A percentile compares a stretch with the other conserved stretches of the same genome.
These are phyloP conservation scores for Kwoniella pini DNA, from an alignment of 768 basidiomycete species.

Conservation along the genomic window DNA sequence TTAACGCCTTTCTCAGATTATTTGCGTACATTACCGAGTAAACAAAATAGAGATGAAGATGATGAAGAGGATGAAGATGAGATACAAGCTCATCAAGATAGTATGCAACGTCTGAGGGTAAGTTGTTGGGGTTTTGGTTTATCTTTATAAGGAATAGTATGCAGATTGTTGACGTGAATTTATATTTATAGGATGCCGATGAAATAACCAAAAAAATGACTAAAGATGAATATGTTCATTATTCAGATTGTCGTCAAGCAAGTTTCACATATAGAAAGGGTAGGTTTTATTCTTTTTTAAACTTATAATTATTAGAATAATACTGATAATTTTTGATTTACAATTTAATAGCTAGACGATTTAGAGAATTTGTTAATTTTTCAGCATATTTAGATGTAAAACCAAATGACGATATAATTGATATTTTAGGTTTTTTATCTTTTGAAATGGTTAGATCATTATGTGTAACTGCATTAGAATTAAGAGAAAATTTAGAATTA, in stretches of 20 bases:
- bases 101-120: conserved; percentile 80
- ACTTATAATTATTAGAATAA: neutral
- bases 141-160: no score
- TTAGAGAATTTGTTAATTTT: conserved; percentile 89
- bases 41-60: conserved; percentile 64
- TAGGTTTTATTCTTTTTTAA: conserved; percentile 45
- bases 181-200: conserved; percentile 74
- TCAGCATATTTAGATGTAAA: conserved; percentile 82
- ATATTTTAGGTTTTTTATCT: conserved; percentile 94
- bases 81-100: conserved; percentile 91
- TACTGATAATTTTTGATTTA: neutral
- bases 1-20: conserved; percentile 88
- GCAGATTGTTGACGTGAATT: neutral
- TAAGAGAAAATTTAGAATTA: conserved; percentile 54
- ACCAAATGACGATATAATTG: conserved; percentile 89
- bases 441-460: conserved; percentile 97
- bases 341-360: conserved; percentile 72
- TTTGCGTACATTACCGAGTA: conserved; percentile 56
- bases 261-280: conserved; percentile 97
- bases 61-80: conserved; percentile 96
- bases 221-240: conserved; percentile 93
- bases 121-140: no score
- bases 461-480: conserved; percentile 80
- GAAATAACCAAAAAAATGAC: conserved; percentile 95
- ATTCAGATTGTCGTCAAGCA: conserved; percentile 93